These are phyloP conservation scores for Calonectria montana DNA, from an alignment of 2,329 filamentous ascomycete genomes.

Conservation along the genomic window DNA sequence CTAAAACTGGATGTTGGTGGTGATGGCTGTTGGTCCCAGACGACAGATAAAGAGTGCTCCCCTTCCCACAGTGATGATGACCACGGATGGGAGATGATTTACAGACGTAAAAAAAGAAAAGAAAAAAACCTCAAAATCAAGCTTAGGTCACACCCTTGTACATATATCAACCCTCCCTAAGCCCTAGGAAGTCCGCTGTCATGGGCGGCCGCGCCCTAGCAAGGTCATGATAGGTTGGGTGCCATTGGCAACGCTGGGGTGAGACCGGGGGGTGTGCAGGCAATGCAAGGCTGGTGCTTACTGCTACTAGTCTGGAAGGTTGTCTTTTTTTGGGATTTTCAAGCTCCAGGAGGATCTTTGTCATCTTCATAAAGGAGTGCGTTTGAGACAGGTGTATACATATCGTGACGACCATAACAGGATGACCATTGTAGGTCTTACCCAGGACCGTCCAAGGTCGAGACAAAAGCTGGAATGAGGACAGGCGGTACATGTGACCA, in stretches of 20 bases:
- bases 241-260: no score
- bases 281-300: no score
- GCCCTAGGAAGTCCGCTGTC: no score
- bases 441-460: neutral
- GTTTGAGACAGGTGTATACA: neutral
- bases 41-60: neutral
- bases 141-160: no score
- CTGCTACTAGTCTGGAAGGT: neutral
- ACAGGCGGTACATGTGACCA: neutral
- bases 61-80: neutral
- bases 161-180: no score
- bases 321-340: neutral
- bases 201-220: no score
- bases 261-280: no score
- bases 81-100: neutral
- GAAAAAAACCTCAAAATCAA: no score
- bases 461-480: neutral
- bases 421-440: neutral
- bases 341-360: neutral
- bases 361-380: neutral
- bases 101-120: no score
- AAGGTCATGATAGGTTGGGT: no score
- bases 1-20: neutral
- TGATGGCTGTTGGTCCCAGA: neutral
- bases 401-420: neutral